Percentiles rank a stretch among this genome's conserved stretches.
phyloP scores from a whole-genome alignment of 83 land plant species.

The Picea abies region DNA sequence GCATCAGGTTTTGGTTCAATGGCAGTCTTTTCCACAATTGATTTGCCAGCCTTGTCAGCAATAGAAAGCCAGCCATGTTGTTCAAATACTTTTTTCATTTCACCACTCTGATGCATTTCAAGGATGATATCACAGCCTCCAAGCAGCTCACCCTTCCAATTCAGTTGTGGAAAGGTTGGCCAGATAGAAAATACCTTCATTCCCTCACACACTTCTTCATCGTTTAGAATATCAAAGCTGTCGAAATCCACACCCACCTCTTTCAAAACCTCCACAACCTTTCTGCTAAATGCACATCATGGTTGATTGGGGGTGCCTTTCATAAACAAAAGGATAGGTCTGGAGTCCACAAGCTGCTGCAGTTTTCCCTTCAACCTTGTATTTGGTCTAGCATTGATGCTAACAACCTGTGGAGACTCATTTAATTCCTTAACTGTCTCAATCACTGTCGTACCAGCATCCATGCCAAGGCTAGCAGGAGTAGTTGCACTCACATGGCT shows the following conservation, averaged over 20 bases:
- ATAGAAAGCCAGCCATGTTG: conserved; percentile 44
- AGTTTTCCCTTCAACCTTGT: conserved; percentile 35
- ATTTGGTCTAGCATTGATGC: conserved; percentile 15
- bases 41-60: conserved; percentile 1
- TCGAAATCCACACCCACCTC: conserved; percentile 70
- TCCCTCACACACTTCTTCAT: conserved; percentile 80
- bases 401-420: conserved; percentile 27
- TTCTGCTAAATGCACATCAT: conserved; percentile 73
- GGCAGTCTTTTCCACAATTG: conserved; percentile 1
- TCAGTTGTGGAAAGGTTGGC: conserved; percentile 91
- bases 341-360: conserved; percentile 52
- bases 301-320: conserved; percentile 75
- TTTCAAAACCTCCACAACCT: conserved; percentile 73
- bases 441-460: conserved; percentile 59
- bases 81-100: conserved; percentile 57
- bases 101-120: conserved; percentile 85
- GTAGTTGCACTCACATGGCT: conserved; percentile 41
- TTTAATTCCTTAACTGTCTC: conserved; percentile 62
- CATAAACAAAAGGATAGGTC: conserved; percentile 69
- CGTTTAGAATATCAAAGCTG: conserved; percentile 73
- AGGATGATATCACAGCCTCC: conserved; percentile 80
- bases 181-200: conserved; percentile 81
- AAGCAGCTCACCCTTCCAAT: conserved; percentile 79
- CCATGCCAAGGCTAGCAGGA: conserved; percentile 81
- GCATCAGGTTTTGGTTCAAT: conserved; percentile 6